Base-by-base conservation (phyloP, 768 basidiomycete genomes). In the Pleurotus citrinopileatus region DNA sequence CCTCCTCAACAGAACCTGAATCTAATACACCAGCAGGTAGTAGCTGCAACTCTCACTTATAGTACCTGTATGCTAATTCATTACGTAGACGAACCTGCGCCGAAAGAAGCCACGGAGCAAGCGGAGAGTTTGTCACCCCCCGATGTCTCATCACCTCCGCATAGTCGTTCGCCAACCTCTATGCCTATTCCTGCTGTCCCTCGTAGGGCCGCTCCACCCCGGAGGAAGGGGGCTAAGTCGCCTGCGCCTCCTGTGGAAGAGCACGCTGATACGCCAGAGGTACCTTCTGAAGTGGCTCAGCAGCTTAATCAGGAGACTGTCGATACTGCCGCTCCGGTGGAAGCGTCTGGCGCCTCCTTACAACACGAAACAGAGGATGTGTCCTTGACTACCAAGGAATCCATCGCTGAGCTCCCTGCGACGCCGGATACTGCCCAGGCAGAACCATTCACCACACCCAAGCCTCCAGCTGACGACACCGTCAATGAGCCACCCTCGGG, bases 111-210 rank as follows among this genome's bases (percentile, higher is more conserved):
- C 27, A 38, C 48, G 38, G 32, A 34, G 10, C 10, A 34, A 34
- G 32, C 32, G 32, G 53, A 9, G 52, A 43, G 52, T 50, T 48
- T 46, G 20, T 17, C 50, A 25, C 47, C 56, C 26, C 19, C 51
- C 9, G 37, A 46, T 3, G 36, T 12, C 8, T n/a, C 22, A 22
- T 15, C 51, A 42, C 28, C 71, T 0, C 67, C 68, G 28, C 60
- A 70, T 3, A 53, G 73, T 9, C 76, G 74, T 29, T 70, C 67
- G 20, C 80, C 81, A 15, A 57, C 72, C 4, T 74, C 82, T 0
- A 91, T 93, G 84, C 89, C 90, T 19, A 74, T 89, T 3, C 89
- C 90, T 12, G 78, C 81, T 12, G 84, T 74, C 15, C 90, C 91
- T 38, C 82, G 87, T 40, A 80, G 91, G 3, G 78, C 88, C 22